Conservation (phyloP, 176 grass and related monocot species). For the Saccharum officinarum region DNA sequence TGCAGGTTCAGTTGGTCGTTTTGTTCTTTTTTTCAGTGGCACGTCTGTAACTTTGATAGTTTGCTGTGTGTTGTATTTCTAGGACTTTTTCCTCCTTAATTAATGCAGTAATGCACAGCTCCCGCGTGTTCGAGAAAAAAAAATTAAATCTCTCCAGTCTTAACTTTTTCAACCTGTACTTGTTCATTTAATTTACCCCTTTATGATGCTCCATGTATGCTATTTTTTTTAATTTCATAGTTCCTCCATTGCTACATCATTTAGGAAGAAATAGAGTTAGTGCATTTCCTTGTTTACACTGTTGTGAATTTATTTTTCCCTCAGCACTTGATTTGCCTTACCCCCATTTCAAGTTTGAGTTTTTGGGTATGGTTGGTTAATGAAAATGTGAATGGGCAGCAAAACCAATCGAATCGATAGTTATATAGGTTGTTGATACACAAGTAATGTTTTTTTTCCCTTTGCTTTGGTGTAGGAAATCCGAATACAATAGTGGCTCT, state of each 20-base stretch:
- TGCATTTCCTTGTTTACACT: neutral
- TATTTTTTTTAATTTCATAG: constrained; percentile 6
- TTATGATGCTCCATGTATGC: neutral
- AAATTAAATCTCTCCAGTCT: neutral
- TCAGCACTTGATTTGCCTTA: neutral
- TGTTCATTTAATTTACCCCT: neutral
- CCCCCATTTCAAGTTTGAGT: constrained; percentile 5
- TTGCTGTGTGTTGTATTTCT: neutral
- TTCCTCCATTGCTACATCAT: neutral
- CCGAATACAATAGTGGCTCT: constrained; percentile 80
- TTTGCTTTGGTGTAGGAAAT: constrained; percentile 62
- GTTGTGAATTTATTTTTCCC: neutral
- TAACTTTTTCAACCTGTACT: neutral
- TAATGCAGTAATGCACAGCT: neutral
- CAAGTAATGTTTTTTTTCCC: neutral
- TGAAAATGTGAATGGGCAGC: neutral
- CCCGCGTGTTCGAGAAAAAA: neutral
- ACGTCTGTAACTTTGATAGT: neutral
- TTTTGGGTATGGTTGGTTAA: constrained; percentile 25
- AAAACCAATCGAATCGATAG: neutral
- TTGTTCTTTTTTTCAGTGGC: neutral
- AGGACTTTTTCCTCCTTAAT: neutral
- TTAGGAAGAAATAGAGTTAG: neutral
- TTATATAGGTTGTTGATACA: constrained; percentile 27
- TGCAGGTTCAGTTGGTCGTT: neutral